These are phyloP conservation scores for Colletotrichum melonis DNA, from an alignment of 2,329 filamentous ascomycete genomes.

Conservation along the genomic window DNA sequence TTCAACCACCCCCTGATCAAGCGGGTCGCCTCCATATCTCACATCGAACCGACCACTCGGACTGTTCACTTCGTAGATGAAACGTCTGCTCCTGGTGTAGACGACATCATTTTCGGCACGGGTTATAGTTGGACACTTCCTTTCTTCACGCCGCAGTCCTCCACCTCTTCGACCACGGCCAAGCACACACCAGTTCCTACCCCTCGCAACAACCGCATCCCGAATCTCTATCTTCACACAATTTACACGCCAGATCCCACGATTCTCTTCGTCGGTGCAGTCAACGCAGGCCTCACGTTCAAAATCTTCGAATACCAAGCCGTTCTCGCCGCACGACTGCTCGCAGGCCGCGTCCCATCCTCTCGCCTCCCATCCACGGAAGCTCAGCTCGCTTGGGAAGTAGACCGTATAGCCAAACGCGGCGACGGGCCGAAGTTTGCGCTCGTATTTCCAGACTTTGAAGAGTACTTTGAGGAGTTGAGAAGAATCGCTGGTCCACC, in stretches of 20 bases:
- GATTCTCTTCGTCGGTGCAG: constrained; percentile 68
- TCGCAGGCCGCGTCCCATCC: constrained; percentile 58
- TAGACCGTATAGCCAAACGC: constrained; percentile 60
- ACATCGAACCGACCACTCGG: constrained; percentile 50
- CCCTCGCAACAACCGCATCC: constrained; percentile 65
- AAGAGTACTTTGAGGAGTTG: constrained; percentile 71
- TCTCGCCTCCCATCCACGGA: constrained; percentile 58
- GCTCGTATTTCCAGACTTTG: constrained; percentile 70
- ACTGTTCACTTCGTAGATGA: constrained; percentile 69
- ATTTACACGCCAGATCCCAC: constrained; percentile 65
- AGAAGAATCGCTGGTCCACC: constrained; percentile 61
- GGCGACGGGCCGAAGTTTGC: constrained; percentile 70
- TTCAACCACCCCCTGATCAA: constrained; percentile 66
- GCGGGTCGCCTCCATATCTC: constrained; percentile 58
- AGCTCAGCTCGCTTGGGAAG: constrained; percentile 68
- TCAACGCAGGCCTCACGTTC: constrained; percentile 70
- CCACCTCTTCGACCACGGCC: constrained; percentile 39
- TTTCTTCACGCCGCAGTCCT: constrained; percentile 65
- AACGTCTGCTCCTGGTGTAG: constrained; percentile 61
- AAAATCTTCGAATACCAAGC: constrained; percentile 78
- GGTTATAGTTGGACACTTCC: constrained; percentile 74
- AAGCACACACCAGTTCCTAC: neutral
- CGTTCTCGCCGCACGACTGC: constrained; percentile 67
- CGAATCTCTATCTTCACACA: constrained; percentile 67
- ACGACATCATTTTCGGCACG: constrained; percentile 75